phyloP scores from a whole-genome alignment of 148 eudicot species.

The Silene latifolia region DNA sequence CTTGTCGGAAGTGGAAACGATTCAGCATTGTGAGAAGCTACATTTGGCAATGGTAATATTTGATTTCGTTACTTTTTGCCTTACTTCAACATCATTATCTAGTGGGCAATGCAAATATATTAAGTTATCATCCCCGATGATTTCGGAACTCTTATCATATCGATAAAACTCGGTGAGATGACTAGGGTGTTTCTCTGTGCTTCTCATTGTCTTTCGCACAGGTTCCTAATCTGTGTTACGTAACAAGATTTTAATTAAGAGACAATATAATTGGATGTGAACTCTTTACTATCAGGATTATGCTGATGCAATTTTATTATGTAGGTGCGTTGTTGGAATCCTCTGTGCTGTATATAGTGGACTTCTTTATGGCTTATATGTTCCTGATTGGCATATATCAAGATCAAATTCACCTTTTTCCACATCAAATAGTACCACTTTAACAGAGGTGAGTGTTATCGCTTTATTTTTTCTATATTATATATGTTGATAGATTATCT shows the following conservation, averaged over 20 bases:
- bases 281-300: background rate
- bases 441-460: conserved; percentile 35
- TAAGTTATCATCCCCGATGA: background rate
- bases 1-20: conserved; percentile 46
- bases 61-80: background rate
- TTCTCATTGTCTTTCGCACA: background rate
- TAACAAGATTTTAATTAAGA: background rate
- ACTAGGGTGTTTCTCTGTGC: background rate
- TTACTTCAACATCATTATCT: background rate
- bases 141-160: background rate
- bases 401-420: conserved; percentile 30
- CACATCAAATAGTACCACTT: conserved; percentile 33
- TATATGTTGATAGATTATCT: background rate
- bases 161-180: background rate
- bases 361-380: conserved; percentile 61
- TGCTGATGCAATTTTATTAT: conserved; percentile 24
- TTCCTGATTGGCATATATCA: conserved; percentile 71
- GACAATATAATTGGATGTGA: background rate
- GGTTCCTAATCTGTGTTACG: background rate
- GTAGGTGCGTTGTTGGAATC: conserved; percentile 44
- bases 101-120: background rate
- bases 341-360: conserved; percentile 48
- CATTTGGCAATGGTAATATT: conserved; percentile 70
- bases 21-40: conserved; percentile 40
- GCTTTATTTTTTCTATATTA: background rate